Conservation (phyloP, 2,329 filamentous ascomycete genomes). For the Fusarium sp. region DNA sequence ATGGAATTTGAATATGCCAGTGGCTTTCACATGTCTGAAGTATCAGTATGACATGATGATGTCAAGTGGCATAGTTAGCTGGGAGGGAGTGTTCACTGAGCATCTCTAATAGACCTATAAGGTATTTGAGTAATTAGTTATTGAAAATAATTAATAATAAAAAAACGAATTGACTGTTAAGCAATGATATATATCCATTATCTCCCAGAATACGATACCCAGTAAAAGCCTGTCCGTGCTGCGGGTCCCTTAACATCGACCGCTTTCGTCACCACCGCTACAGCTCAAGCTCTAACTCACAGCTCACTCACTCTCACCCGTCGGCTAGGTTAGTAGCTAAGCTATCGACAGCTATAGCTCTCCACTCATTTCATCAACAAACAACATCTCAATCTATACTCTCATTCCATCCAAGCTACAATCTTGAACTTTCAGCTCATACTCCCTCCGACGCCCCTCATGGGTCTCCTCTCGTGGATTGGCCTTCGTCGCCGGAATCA, state of each 20-base stretch:
- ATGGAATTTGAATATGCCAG: neutral
- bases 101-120: neutral
- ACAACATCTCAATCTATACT: neutral
- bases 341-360: slow-evolving; percentile 11
- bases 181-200: neutral
- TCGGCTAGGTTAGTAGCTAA: too few species aligned
- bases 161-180: neutral
- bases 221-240: neutral
- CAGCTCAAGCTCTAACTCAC: neutral
- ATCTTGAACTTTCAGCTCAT: neutral
- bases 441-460: slow-evolving; percentile 39
- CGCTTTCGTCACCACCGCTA: slow-evolving; percentile 33
- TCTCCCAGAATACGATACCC: neutral
- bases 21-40: slow-evolving; percentile 21
- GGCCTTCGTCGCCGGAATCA: slow-evolving; percentile 62
- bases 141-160: too few species aligned
- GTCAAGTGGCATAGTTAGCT: neutral
- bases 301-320: neutral
- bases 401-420: neutral
- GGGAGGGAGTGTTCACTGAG: neutral
- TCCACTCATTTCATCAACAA: neutral
- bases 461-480: slow-evolving; percentile 61
- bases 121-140: neutral
- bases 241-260: slow-evolving; percentile 11
- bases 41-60: neutral